phyloP scores from a whole-genome alignment of 306 rosid species.

The Sesbania bispinosa region DNA sequence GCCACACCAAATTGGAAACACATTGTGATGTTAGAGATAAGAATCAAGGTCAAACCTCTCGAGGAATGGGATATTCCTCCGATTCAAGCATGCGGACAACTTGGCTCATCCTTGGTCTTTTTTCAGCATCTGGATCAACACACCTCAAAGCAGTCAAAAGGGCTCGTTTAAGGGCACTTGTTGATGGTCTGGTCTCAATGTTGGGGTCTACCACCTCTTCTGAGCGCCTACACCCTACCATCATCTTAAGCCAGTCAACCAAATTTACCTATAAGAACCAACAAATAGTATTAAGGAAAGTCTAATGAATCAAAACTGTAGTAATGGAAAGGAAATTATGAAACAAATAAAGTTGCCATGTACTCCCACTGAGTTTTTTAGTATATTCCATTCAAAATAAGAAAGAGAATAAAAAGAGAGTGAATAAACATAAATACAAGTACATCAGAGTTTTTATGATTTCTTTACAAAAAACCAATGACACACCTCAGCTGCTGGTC shows the following conservation, averaged over 20 bases:
- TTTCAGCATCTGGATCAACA: conserved; percentile 77
- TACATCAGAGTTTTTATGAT: not conserved
- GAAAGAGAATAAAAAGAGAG: not conserved
- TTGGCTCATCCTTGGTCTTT: conserved; percentile 84
- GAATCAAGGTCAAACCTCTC: conserved; percentile 61
- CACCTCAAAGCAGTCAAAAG: conserved; percentile 85
- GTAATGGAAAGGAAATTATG: not conserved
- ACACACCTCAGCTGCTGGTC: conserved; percentile 65
- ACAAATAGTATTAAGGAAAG: conserved; percentile 10
- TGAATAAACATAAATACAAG: not conserved
- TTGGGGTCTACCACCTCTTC: conserved; percentile 85
- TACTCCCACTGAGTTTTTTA: not conserved
- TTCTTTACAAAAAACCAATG: not conserved
- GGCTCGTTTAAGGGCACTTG: conserved; percentile 71
- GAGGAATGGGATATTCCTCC: conserved; percentile 73
- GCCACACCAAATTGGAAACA: not conserved
- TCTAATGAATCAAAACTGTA: not conserved
- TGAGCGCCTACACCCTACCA: conserved; percentile 80
- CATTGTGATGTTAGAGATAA: not conserved
- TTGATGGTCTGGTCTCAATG: conserved; percentile 70
- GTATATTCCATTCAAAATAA: not conserved
- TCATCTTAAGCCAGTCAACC: conserved; percentile 52
- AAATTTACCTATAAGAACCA: conserved; percentile 56
- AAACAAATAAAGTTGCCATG: not conserved
- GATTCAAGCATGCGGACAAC: conserved; percentile 87